Percentiles rank a stretch among this genome's conserved stretches.
phyloP scores from a whole-genome alignment of 225 moss, liverwort and hornwort species.

The Bryum argenteum region DNA sequence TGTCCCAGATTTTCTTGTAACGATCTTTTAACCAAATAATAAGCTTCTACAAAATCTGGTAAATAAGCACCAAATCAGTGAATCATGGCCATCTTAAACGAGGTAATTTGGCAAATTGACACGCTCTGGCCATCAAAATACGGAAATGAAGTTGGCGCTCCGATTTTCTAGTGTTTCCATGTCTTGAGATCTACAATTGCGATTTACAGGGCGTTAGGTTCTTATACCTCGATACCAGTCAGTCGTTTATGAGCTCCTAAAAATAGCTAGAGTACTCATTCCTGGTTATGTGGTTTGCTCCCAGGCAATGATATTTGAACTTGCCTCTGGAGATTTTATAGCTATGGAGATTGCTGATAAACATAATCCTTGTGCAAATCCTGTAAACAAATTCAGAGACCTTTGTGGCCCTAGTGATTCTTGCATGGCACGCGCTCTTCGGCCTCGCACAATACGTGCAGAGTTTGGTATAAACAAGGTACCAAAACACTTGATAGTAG shows the following conservation, averaged over 20 bases:
- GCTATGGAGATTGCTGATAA: conserved; percentile 70
- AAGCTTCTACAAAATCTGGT: neutral
- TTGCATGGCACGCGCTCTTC: conserved; percentile 67
- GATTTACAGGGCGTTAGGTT: conserved; percentile 16
- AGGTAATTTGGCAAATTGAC: conserved; percentile 10
- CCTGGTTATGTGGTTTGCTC: conserved; percentile 23
- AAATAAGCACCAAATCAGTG: neutral
- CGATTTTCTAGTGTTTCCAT: conserved; percentile 1
- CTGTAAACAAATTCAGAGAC: conserved; percentile 72
- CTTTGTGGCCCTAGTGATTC: conserved; percentile 84
- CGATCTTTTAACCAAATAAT: conserved; percentile 14
- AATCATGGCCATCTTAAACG: conserved; percentile 9
- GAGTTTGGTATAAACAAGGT: conserved; percentile 91
- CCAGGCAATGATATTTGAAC: conserved; percentile 89
- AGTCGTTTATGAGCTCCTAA: neutral
- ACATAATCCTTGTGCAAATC: conserved; percentile 48
- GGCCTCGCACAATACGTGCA: conserved; percentile 74
- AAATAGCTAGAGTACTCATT: conserved; percentile 11
- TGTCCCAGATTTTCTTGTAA: conserved; percentile 80
- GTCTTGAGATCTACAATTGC: neutral
- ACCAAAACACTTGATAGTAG: conserved; percentile 5
- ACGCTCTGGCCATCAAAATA: neutral
- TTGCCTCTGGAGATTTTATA: conserved; percentile 73
- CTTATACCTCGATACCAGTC: conserved; percentile 19
- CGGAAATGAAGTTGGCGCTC: conserved; percentile 8